Base-by-base conservation (phyloP, 1,139 yeast genomes). In the Torulaspora globosa region DNA sequence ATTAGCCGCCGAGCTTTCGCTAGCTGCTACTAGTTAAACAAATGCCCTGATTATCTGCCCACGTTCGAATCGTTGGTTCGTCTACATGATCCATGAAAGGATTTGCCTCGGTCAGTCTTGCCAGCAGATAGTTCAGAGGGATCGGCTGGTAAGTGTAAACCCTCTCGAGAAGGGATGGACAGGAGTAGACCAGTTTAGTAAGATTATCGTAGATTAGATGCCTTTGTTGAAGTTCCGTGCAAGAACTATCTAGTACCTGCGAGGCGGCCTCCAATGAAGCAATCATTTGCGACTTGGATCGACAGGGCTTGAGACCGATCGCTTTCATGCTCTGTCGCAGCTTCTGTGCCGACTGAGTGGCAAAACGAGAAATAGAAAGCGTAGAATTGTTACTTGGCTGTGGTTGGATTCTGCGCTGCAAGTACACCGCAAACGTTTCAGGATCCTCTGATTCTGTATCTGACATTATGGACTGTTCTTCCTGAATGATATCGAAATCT, bases 11-110 rank as follows among this genome's bases (percentile, higher is more conserved):
- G 35, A 37, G 29, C 27, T 14, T 3, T 14, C 23, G 8, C 21
- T 27, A 29, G 12, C 37, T 47, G 40, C 52, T 48, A 38, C 49
- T 54, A 18, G 56, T 51, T 18, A 59, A 32, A 21, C 62, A 60
- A 15, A 63, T 54, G 10, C 68, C 67, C 32, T 59, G 57, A 7
- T 27, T 21, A 30, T 62, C 67, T 3, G 66, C 65, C 68, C 68
- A 63, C 21, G 58, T 59, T 28, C 57, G 55, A 36, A 63, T 52
- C 2, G 62, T 57, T 9, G 45, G 28, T 26, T 59, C 66, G 32
- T 63, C 65, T 7, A 63, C 50, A n/a, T 47, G 50, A 14, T 52
- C 58, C 1, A 59, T 53, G 41, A 63, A 62, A 14, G 65, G 59
- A 35, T 62, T 58, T 8, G 47, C 38, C 10, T 54, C 48, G 10